Base-by-base conservation (phyloP, 2,329 filamentous ascomycete genomes). In the Fusarium burgessii region DNA sequence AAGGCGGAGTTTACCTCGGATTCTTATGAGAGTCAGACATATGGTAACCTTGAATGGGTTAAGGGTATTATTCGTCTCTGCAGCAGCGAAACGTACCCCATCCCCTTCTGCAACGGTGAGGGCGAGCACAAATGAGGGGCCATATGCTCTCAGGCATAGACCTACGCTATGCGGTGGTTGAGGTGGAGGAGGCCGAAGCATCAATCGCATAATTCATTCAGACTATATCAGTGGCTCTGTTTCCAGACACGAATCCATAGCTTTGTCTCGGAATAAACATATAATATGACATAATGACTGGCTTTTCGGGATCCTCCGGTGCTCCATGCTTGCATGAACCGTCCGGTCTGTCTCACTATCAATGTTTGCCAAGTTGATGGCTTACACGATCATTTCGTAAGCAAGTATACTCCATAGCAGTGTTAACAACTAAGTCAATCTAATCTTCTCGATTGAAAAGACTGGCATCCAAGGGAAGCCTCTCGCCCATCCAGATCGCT, bases 401-500 rank as follows among this genome's bases (percentile, higher is more conserved):
- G 4, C 23, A 23, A 23, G 6, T 23, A 23, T 23, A 23, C 23
- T 23, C 23, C 23, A 23, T 23, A 23, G 6, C 23, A 5, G 23
- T 23, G 23, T 23, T 23, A 23, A 23, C 23, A 29, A 10, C 29
- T 29, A 42, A 5, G 18, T 9, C 23, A 23, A 15, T 32, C 9
- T 36, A 67, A 3, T n/a, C 47, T 2, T n/a, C 12, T 3, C 17
- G 27, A 5, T 74, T 71, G 6, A 76, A 76, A 4, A 62, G 50
- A 17, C 66, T 71, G 0, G 60, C 12, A 29, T 93, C 88, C 57
- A 94, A 71, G 3, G 90, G 87, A 17, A 91, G 72, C 58, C 84
- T 86, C 76, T 92, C 88, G 1, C 92, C 92, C 85, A 94, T 87
- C 92, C 92, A 94, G 12, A 89, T 92, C 3, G 91, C 92, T 42